Base-by-base conservation (phyloP, 305 asterid species). In the Fraxinus paxiana region DNA sequence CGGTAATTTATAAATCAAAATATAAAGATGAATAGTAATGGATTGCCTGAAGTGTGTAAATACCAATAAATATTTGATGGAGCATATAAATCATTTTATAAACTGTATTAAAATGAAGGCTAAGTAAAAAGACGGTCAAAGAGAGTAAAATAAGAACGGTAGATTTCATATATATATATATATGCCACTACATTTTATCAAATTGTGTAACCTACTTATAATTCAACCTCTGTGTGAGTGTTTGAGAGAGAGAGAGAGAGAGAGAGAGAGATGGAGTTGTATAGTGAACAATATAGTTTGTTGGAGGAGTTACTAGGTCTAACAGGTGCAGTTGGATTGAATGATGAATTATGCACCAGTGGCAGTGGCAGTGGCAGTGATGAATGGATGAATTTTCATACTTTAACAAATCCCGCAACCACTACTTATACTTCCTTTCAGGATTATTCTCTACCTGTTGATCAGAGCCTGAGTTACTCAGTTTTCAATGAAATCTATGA, bases 221-320 rank as follows among this genome's bases (percentile, higher is more conserved):
- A 13, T 48, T 48, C 6, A 48, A 48, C 59, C 61, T 48, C 59
- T 48, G 59, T 15, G 61, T 48, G 54, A 10, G 5, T 9, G 38
- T 37, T 6, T 37, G 41, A 6, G 20, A 81, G 74, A 80, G 48
- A 76, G 22, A 71, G 59, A 76, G 75, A 73, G 85, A 24, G 26
- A 24, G n/a, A n/a, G n/a, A 37, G 77, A 69, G 74, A 70, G 22
- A 86, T 79, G 84, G 87, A 87, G 82, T 84, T 46, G 72, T 83
- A 54, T 77, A 41, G 77, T 33, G 78, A 84, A 56, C 81, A 82
- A 0, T 81, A 81, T 72, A 84, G 84, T 31, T 87, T 88, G 75
- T 79, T 89, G 83, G 94, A 91, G 80, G 97, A 91, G 59, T 67
- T 92, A 22, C 9, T 87, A 38, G 82, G 88, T 31, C 30, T 85